Base-by-base conservation (phyloP, 192 early-diverging fungal species). In the Backusella psychrophila region DNA sequence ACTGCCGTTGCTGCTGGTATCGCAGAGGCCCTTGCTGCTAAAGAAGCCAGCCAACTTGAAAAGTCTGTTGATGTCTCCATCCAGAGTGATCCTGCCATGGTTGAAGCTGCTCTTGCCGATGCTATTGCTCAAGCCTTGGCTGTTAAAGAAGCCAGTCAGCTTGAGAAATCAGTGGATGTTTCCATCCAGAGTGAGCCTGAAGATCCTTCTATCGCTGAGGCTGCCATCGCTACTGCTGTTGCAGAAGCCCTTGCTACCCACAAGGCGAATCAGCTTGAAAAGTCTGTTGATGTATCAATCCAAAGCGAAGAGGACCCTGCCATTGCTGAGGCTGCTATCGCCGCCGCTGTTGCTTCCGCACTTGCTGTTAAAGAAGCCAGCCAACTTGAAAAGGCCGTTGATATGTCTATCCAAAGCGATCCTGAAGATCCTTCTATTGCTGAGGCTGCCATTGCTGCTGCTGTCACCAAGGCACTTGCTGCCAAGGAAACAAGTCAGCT, bases 201-300 rank as follows among this genome's bases (percentile, higher is more conserved):
- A 66, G 52, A 29, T 71, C 23, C 70, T 7, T 2, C 29, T 1
- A 63, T 63, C 3, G 56, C 56, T 15, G 66, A 67, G 8, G 66
- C 34, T 12, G 68, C 68, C 0, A n/a, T 69, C 3, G 68, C 74
- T 8, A 72, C 69, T 21, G 81, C 73, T n/a, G 78, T 66, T 44
- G 66, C 69, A 14, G 42, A 12, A 14, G 42, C 42, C 4, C 12
- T 44, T 34, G 26, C 33, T 34, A 3, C 65, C 23, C 33, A 29
- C 8, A 8, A 26, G 14, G 33, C 66, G 1, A 67, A 4, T 19
- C 5, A 14, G 0, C 29, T 36, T 35, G 66, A 67, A 7, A 35
- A 35, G 6, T 15, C 66, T 2, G 34, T 67, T 14, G 66, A 67
- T 31, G 2, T 67, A 1, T 35, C 35, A 3, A 38, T 69, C 17